Evolutionary conservation across 805 yeast species (phyloP), one percentile per base, ranked within the genome.

Genomic region (Candida coquimbonensis): DNA sequence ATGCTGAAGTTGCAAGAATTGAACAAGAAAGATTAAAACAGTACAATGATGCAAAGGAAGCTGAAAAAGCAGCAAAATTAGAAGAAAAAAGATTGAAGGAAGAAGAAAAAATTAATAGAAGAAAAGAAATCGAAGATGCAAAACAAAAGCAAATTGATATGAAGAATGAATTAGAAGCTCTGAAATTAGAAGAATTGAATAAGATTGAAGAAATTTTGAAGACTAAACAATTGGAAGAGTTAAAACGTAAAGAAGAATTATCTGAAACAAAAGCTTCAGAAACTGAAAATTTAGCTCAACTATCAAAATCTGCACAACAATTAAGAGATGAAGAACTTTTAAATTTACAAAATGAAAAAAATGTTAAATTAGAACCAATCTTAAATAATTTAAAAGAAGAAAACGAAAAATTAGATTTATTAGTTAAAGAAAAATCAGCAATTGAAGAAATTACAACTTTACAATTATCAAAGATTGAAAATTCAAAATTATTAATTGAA

Each of bases 331-430:
- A 71, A 38, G 70, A 68, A 52, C 54, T 75, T 29, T 41, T 38
- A 14, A 54, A 47, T 31, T 51, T 77, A 62, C 78, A 78, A 57
- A 65, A 67, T 13, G 81, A 74, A 54, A 71, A 72, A 53, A 81
- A 78, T 54, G 77, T 67, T 46, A 72, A 71, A 41, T 60, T 79
- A 52, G 72, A 74, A 42, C 87, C 87, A 40, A 61, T 73, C 19
- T 67, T 78, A 53, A 78, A 70, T 34, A 80, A 75, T 54, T 67
- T 78, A 55, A 70, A 68, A 49, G 55, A 55, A 29, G 85, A 80
- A 63, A 69, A 70, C 33, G 66, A 64, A 25, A 72, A 73, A 50
- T 68, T 80, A 57, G 64, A 67, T 41, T 74, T 72, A n/a, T 66
- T 80, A 53, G 71, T 73, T 37, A 65, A 72, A 46, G 73, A 75